Evolutionary conservation across 2,329 filamentous ascomycete species (phyloP).

Genomic region (Epichloe sibirici): DNA sequence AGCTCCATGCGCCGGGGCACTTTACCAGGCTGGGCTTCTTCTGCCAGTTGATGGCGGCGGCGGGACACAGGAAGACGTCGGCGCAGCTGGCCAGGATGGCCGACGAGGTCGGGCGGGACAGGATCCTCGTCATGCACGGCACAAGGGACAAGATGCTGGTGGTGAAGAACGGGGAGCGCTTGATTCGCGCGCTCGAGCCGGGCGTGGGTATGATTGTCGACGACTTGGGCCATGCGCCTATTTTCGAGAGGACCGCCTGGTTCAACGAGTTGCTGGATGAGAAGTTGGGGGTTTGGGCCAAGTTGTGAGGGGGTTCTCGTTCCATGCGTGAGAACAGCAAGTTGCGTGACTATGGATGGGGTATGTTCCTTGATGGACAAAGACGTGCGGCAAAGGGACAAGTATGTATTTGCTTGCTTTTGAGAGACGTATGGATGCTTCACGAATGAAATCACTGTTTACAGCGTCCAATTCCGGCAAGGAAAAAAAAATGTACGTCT

Average conservation of each 20-base stretch:
- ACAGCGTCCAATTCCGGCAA: no score
- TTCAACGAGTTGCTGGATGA: slow-evolving; percentile 53
- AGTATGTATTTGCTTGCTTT: no score
- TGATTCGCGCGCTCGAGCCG: slow-evolving; percentile 54
- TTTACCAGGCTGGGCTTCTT: slow-evolving; percentile 60
- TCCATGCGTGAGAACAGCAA: not conserved
- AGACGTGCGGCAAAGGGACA: no score
- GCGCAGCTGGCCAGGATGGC: slow-evolving; percentile 53
- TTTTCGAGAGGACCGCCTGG: slow-evolving; percentile 58
- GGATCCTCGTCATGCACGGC: slow-evolving; percentile 71
- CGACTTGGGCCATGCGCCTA: slow-evolving; percentile 62
- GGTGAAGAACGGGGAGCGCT: slow-evolving; percentile 52
- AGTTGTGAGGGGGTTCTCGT: slow-evolving; percentile 17
- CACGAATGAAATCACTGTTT: no score
- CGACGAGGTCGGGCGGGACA: slow-evolving; percentile 55
- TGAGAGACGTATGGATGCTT: no score
- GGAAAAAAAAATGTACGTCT: no score
- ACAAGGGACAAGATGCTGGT: slow-evolving; percentile 67
- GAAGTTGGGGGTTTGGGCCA: slow-evolving; percentile 39
- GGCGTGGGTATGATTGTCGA: slow-evolving; percentile 51
- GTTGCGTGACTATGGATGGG: no score
- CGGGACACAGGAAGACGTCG: slow-evolving; percentile 64
- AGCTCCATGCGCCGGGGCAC: slow-evolving; percentile 46
- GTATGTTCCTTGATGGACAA: no score
- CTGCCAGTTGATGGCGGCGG: slow-evolving; percentile 65